Base-by-base conservation (phyloP, 257 asterid genomes). In the Nicotiana otophora region DNA sequence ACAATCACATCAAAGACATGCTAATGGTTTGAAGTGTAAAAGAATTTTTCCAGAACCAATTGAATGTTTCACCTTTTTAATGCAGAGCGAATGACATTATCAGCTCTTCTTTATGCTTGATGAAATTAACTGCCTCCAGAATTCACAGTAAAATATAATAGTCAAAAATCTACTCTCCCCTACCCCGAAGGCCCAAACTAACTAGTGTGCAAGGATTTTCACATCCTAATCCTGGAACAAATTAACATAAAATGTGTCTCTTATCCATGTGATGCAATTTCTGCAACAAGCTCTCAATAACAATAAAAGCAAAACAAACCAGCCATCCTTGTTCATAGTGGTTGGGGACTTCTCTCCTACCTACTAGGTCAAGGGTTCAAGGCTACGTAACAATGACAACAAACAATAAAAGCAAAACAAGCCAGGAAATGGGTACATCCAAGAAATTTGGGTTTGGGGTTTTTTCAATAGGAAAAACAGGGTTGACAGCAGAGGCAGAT, bases 201-300 rank as follows among this genome's bases (percentile, higher is more conserved):
- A 69, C 10, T 69, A 69, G 31, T 23, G 31, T 34, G 55, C 77
- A 68, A 23, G 26, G 26, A 23, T 23, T 23, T 23, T 57, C 60
- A 70, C 60, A n/a, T 42, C 78, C 78, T 70, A 70, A 70, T 9
- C 60, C 60, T 70, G 20, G 78, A 28, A 69, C 31, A 69, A 69
- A 39, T 57, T 11, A 20, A 70, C 58, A 70, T 10, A n/a, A 26
- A 70, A 70, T 70, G 60, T 20, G 12, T 46, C 60, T 70, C 36
- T 70, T 70, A 70, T 70, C 78, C 23, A 42, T 70, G 60, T 42
- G 33, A 20, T 42, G 60, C 58, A 46, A 70, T 20, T 70, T 42
- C 12, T 46, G 78, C 36, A 70, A 42, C 60, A 42, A 70, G 20
- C 20, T 39, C 78, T 19, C 20, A 42, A 42, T 11, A 70, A 48